Percentiles rank a stretch among this genome's conserved stretches.
Evolutionary conservation across 148 eudicot species (phyloP).

Genomic region (Selenicereus undatus): DNA sequence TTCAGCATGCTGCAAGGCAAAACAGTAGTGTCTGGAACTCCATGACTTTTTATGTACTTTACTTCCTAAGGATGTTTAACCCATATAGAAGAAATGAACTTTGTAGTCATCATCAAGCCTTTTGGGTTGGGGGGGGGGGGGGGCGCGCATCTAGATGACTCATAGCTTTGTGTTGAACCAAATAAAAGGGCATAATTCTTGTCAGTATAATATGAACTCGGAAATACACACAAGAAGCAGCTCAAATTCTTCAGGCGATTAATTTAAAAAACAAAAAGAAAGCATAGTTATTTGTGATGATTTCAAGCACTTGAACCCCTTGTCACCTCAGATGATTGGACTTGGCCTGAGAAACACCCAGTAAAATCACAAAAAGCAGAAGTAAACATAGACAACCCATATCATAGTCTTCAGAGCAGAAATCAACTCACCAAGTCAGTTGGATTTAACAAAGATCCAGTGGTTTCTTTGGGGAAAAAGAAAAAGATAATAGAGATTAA

Average conservation of each 20-base stretch:
- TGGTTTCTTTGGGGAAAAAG: slow-evolving; percentile 7
- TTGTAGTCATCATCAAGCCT: too few relatives aligned
- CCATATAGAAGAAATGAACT: too few relatives aligned
- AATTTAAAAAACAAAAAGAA: neutral
- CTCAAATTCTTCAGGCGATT: neutral
- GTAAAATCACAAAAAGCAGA: neutral
- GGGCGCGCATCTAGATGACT: too few relatives aligned
- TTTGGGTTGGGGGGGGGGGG: too few relatives aligned
- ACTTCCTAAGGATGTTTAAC: neutral
- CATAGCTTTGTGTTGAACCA: too few relatives aligned
- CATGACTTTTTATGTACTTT: too few relatives aligned
- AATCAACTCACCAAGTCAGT: slow-evolving; percentile 1
- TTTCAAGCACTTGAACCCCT: neutral
- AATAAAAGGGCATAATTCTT: too few relatives aligned
- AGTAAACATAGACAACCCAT: neutral
- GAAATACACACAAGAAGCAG: too few relatives aligned
- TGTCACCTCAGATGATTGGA: slow-evolving; percentile 14
- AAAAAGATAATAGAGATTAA: neutral
- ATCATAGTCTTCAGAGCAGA: neutral
- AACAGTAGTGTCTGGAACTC: too few relatives aligned
- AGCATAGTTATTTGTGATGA: neutral
- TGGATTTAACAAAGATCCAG: slow-evolving; percentile 3
- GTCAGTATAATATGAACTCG: too few relatives aligned
- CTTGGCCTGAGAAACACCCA: neutral
- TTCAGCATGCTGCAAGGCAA: too few relatives aligned